phyloP scores from a whole-genome alignment of 345 rosid species.

The Salix udensis region DNA sequence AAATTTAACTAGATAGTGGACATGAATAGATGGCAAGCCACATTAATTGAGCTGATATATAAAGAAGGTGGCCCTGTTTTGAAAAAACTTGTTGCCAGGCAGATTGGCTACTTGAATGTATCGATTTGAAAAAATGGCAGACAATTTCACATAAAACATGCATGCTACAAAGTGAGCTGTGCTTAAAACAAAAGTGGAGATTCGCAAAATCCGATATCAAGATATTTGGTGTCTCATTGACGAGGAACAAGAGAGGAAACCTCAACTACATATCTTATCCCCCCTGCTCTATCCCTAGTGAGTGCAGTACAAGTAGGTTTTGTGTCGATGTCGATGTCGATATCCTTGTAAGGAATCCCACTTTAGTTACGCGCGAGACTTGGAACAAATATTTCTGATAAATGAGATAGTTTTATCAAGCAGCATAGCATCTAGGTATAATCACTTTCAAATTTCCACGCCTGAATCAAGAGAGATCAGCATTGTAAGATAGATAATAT shows the following conservation, averaged over 20 bases:
- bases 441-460: neutral
- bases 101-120: neutral
- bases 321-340: too few relatives aligned
- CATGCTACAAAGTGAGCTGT: neutral
- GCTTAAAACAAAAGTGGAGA: neutral
- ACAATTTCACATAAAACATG: neutral
- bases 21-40: too few relatives aligned
- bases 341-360: neutral
- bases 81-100: neutral
- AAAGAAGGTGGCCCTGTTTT: neutral
- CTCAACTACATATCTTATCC: neutral
- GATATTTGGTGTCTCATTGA: neutral
- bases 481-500: neutral
- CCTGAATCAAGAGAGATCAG: neutral
- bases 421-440: neutral
- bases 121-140: conserved; percentile 3
- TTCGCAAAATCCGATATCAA: neutral
- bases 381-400: neutral
- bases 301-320: neutral
- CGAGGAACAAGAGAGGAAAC: neutral
- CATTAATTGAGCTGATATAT: too few relatives aligned
- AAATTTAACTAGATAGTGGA: too few relatives aligned
- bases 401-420: neutral
- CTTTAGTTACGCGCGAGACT: neutral
- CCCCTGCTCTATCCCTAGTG: neutral